Percentiles rank a stretch among this genome's conserved stretches.
phyloP scores from a whole-genome alignment of 202 grass and related monocot genomes.

The Zizania palustris region DNA sequence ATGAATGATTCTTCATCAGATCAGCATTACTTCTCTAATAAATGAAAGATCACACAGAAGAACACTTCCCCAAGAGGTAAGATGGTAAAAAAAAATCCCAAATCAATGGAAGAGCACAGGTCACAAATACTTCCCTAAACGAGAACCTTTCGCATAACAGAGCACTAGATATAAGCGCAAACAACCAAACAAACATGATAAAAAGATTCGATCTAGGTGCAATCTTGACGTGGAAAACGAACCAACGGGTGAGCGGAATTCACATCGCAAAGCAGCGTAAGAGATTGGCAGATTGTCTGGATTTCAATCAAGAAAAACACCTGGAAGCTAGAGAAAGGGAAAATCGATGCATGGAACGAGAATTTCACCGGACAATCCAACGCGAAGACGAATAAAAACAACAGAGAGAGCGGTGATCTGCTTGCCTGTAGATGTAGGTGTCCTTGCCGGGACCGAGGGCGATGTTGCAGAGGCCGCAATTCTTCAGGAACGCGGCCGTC shows the following conservation, averaged over 20 bases:
- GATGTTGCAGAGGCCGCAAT: slow-evolving; percentile 68
- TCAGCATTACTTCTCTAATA: slow-evolving; percentile 13
- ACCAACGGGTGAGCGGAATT: background rate
- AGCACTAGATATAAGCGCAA: too few species aligned
- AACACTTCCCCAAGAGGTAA: background rate
- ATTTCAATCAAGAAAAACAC: background rate
- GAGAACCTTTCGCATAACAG: background rate
- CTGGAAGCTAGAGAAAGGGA: background rate
- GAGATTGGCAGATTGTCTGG: background rate
- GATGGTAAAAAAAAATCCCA: background rate
- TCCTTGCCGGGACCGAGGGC: slow-evolving; percentile 78
- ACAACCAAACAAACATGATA: background rate
- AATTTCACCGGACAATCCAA: slow-evolving; percentile 4
- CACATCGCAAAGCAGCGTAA: background rate
- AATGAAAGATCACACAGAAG: background rate
- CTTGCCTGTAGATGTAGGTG: slow-evolving; percentile 91
- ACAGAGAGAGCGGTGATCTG: background rate
- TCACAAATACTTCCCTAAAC: slow-evolving; percentile 3
- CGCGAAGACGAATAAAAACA: background rate
- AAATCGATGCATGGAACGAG: background rate
- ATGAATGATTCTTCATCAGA: background rate
- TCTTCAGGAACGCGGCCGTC: slow-evolving; percentile 66
- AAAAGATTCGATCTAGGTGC: slow-evolving; percentile 42
- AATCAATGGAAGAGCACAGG: background rate
- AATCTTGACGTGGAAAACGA: slow-evolving; percentile 4